Percentiles rank a stretch among this genome's conserved stretches.
These are phyloP conservation scores for Tylopilus rubrobrunneus DNA, from an alignment of 768 basidiomycete species.

Conservation along the genomic window DNA sequence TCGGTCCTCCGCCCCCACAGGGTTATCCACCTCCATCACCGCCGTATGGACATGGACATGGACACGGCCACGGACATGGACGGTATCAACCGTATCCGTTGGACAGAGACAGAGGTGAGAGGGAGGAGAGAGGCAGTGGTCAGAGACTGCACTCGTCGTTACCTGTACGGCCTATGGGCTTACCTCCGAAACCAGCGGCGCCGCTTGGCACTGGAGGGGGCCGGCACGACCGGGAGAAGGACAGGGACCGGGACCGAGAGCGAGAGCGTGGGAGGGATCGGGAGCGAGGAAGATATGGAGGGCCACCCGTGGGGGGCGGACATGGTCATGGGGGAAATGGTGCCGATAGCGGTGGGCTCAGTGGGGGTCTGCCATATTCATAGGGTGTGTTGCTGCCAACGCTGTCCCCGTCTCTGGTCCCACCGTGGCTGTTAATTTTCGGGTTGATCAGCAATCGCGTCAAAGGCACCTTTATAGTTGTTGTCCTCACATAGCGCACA, in stretches of 20 bases:
- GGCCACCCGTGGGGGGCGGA: conserved; percentile 3
- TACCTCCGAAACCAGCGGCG: conserved; percentile 19
- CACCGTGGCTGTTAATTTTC: background rate
- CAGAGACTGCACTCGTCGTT: conserved; percentile 18
- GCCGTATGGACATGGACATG: conserved; percentile 7
- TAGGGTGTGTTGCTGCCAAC: conserved; percentile 8
- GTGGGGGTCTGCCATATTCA: conserved; percentile 30
- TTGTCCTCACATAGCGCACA: conserved; percentile 17
- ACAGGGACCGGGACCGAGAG: background rate
- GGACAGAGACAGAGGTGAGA: conserved; percentile 20
- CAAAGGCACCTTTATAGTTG: background rate
- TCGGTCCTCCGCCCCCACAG: conserved; percentile 10
- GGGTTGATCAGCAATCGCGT: conserved; percentile 4
- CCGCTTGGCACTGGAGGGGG: conserved; percentile 12
- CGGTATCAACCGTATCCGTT: conserved; percentile 2
- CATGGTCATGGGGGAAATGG: conserved; percentile 4
- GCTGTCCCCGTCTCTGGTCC: background rate
- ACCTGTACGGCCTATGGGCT: conserved; percentile 15
- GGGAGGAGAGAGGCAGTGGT: conserved; percentile 5
- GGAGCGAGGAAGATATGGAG: conserved; percentile 18
- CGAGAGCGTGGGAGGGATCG: conserved; percentile 16
- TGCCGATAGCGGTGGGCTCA: conserved; percentile 9
- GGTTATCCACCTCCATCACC: conserved; percentile 21
- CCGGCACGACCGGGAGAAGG: conserved; percentile 20
- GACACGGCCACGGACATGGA: conserved; percentile 11